A percentile compares a stretch with the other conserved stretches of the same genome.
phyloP scores from a whole-genome alignment of 1,139 yeast genomes.

The Hyphopichia buzzinii region DNA sequence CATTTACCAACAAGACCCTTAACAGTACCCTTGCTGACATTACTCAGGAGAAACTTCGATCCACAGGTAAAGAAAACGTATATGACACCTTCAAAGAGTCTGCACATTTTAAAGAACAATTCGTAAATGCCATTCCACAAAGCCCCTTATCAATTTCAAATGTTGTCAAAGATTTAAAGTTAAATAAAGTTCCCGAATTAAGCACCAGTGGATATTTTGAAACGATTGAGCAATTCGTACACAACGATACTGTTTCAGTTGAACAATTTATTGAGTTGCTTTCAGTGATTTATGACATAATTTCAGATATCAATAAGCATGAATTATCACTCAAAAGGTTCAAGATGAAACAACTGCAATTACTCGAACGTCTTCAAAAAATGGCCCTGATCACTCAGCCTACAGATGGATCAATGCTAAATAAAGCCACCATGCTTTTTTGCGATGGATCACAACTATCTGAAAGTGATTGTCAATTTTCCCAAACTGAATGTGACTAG shows the following conservation, averaged over 20 bases:
- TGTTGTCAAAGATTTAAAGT: too few relatives aligned
- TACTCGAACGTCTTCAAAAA: neutral
- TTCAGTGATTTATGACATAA: neutral
- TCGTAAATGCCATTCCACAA: too few relatives aligned
- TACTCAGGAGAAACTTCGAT: neutral
- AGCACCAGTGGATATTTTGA: neutral
- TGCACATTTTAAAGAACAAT: too few relatives aligned
- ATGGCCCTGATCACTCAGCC: too few relatives aligned
- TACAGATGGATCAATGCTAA: too few relatives aligned
- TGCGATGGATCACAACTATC: too few relatives aligned
- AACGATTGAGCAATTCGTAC: neutral
- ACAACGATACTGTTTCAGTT: neutral
- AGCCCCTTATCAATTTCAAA: too few relatives aligned
- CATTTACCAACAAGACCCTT: neutral
- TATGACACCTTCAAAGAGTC: neutral
- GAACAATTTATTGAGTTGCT: neutral
- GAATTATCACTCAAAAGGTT: neutral
- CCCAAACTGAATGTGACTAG: too few relatives aligned
- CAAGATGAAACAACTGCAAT: neutral
- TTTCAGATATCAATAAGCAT: neutral
- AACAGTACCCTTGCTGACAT: neutral
- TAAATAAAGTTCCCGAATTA: neutral
- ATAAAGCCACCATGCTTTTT: too few relatives aligned
- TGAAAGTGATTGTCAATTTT: too few relatives aligned
- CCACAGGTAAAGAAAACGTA: neutral